Base-by-base conservation (phyloP, 2,329 filamentous ascomycete genomes). In the Epichloe gansuensis region DNA sequence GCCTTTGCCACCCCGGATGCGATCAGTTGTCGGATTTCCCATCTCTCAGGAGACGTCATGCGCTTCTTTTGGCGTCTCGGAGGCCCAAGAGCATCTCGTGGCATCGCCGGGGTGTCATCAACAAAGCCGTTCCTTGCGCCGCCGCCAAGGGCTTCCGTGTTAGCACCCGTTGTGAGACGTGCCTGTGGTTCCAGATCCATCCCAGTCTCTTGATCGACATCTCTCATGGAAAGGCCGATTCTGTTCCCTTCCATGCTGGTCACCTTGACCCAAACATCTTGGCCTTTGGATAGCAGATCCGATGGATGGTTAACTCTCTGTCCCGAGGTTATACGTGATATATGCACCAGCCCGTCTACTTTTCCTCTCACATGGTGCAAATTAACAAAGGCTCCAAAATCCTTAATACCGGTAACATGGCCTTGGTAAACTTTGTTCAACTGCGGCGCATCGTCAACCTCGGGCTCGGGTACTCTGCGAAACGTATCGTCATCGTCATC, bases 1-100 rank as follows among this genome's bases (percentile, higher is more conserved):
- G 89, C 91, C 61, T 93, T 95, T 17, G 89, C 86, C 8, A 94
- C 91, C 46, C 94, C 93, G 4, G 93, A 95, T 3, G 91, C 90
- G 63, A 98, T 97, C 50, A 98, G 76, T 64, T 98, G 93, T 56
- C 91, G 83, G 57, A 98, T 96, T 67, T 98, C 93, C 91, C 93
- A 98, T 63, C 93, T 76, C 65, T 98, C 93, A 1, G 93, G 93
- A 13, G 91, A 96, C 0, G 91, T 97, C 84, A 97, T 85, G 50
- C 93, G 80, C 73, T 98, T 98, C 66, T 88, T 89, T 52, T 85
- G 85, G 46, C 76, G 78, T 58, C 76, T 76, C 7, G 74, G 69
- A 0, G 64, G 61, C 0, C 69, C 69, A 11, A 71, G 60, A 47
- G 50, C 76, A 71, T 72, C 56, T 62, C 64, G 58, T 49, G 65